A percentile compares a stretch with the other conserved stretches of the same genome.
These are phyloP conservation scores for Candida pseudocylindracea DNA, from an alignment of 1,139 yeast species.

Conservation along the genomic window DNA sequence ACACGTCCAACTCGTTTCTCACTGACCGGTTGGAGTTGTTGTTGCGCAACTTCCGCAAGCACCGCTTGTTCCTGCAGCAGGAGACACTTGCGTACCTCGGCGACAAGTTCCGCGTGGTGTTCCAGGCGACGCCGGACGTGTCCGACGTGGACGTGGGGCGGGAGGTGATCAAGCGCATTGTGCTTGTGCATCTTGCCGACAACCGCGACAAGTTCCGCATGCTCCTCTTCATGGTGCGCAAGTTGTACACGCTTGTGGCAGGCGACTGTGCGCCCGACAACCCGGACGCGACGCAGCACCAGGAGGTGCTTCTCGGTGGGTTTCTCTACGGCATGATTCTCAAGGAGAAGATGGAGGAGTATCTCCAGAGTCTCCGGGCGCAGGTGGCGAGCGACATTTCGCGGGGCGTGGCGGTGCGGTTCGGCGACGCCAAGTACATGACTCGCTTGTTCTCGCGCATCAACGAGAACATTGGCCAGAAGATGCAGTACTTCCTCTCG, in stretches of 20 bases:
- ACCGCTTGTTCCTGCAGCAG: conserved; percentile 55
- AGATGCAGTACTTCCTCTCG: conserved; percentile 79
- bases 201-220: conserved; percentile 64
- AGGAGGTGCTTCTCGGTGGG: conserved; percentile 89
- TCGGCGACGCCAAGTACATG: conserved; percentile 68
- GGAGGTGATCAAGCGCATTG: conserved; percentile 64
- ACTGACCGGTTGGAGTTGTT: conserved; percentile 95
- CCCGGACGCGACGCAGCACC: conserved; percentile 99
- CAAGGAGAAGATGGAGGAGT: conserved; percentile 92
- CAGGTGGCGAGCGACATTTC: conserved; percentile 67
- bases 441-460: conserved; percentile 56
- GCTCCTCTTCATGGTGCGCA: conserved; percentile 86
- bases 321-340: conserved; percentile 91
- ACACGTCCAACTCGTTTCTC: conserved; percentile 68
- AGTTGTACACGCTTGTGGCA: conserved; percentile 81
- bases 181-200: conserved; percentile 64
- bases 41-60: conserved; percentile 68
- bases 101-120: conserved; percentile 84
- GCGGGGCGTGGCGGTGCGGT: conserved; percentile 68
- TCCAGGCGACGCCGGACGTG: conserved; percentile 74
- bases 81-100: conserved; percentile 89
- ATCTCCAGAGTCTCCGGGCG: conserved; percentile 44
- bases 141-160: conserved; percentile 83
- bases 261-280: conserved; percentile 96
- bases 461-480: conserved; percentile 87